Base-by-base conservation (phyloP, 805 yeast genomes). In the Candida alai region DNA sequence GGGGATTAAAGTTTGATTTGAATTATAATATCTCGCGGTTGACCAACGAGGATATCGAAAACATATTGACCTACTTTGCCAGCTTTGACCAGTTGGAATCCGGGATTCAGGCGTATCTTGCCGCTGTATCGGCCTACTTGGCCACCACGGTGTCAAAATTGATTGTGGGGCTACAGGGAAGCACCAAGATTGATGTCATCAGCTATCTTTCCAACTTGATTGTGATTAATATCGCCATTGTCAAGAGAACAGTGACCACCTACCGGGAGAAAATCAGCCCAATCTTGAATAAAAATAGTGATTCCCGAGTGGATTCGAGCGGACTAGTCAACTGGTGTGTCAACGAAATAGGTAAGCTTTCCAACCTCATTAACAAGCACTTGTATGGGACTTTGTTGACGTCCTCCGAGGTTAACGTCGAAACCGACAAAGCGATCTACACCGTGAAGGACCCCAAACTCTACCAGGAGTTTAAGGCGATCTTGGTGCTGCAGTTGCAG, bases 261-360 rank as follows among this genome's bases (percentile, higher is more conserved):
- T 85, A 72, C 60, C 67, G 68, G 32, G 56, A 62, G 17, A 70
- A 81, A 33, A 37, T 56, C 43, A 43, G 83, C 74, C 57, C 67
- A 61, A 46, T 64, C 3, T 39, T 65, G 26, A 50, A 51, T 30
- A 45, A 58, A 9, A 48, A 52, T 33, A 52, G 47, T 30, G 53
- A 54, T 19, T 56, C 53, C 6, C 56, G 56, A 27, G 55, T 56
- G 9, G 68, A 74, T 32, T 68, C 82, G 7, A 74, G 82, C 44
- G 67, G 68, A 19, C 62, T 87, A 12, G 80, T 86, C n/a, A 77
- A 79, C 41, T 87, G 96, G 95, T 74, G 82, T 21, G 74, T 75
- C 37, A 70, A 70, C 9, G 82, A 80, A 52, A 73, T 84, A 20
- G 73, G 74, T 25, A 64, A 65, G 30, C 81, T 83, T 43, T 76